phyloP scores from a whole-genome alignment of 805 yeast species.

The Starmerella kuoi region DNA sequence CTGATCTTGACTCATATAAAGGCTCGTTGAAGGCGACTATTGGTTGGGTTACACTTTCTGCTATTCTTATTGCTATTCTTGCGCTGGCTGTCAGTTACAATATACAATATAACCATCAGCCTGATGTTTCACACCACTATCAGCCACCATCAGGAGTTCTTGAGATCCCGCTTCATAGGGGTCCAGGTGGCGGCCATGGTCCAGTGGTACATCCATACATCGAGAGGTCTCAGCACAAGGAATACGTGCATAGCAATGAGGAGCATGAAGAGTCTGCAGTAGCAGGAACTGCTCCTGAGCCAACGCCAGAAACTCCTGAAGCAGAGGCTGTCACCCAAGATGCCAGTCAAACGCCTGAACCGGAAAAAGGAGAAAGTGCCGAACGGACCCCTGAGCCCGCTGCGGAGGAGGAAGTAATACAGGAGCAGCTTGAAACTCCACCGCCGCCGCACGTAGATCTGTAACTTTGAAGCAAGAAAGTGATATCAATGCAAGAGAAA shows the following conservation, averaged over 20 bases:
- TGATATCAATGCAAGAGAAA: too few species aligned
- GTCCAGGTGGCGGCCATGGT: slow-evolving; percentile 9
- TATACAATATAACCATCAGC: background rate
- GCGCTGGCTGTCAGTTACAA: slow-evolving; percentile 4
- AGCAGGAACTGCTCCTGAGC: slow-evolving; percentile 1
- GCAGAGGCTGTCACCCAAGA: background rate
- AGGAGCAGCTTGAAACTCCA: background rate
- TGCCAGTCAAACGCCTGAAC: slow-evolving; percentile 3
- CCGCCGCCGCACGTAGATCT: background rate
- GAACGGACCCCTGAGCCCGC: background rate
- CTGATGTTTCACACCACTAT: too few species aligned
- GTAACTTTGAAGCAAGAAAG: too few species aligned
- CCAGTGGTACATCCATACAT: slow-evolving; percentile 5
- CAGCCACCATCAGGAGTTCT: background rate
- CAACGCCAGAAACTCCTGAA: slow-evolving; percentile 3
- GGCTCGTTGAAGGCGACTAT: slow-evolving; percentile 7
- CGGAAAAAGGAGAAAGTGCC: background rate
- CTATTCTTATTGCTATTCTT: slow-evolving; percentile 10
- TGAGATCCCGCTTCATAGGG: slow-evolving; percentile 2
- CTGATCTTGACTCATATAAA: background rate
- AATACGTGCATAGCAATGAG: too few species aligned
- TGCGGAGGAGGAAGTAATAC: background rate
- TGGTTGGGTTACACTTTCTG: slow-evolving; percentile 17
- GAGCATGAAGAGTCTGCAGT: background rate
- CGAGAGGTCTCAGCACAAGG: background rate